Conservation (phyloP, 148 eudicot genomes). For the Camellia sinensis region DNA sequence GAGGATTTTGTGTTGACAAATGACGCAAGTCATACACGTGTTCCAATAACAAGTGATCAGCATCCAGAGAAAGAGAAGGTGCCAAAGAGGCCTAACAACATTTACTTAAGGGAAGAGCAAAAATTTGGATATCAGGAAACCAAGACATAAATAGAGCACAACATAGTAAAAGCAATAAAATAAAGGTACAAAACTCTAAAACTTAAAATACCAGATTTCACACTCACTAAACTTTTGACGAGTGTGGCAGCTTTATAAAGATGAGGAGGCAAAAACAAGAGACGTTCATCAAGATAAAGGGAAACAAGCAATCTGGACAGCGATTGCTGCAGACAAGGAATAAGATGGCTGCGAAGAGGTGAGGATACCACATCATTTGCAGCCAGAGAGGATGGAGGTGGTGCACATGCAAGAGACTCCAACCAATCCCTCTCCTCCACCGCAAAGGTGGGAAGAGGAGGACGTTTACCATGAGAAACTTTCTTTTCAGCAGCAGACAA, state of each 20-base stretch:
- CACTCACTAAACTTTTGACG: slow-evolving; percentile 24
- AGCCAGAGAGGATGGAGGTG: slow-evolving; percentile 95
- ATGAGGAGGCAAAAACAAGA: slow-evolving; percentile 64
- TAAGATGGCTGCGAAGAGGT: slow-evolving; percentile 66
- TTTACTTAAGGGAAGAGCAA: too few relatives aligned
- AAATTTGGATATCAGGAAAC: too few relatives aligned
- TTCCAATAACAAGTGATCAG: too few relatives aligned
- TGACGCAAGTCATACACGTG: too few relatives aligned
- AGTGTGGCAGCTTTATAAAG: slow-evolving; percentile 53
- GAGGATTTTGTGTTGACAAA: too few relatives aligned
- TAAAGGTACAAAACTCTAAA: too few relatives aligned
- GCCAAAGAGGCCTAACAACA: too few relatives aligned
- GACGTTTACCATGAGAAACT: slow-evolving; percentile 38
- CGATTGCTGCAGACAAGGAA: slow-evolving; percentile 66
- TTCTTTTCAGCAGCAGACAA: slow-evolving; percentile 57
- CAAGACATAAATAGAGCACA: too few relatives aligned
- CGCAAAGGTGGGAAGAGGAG: slow-evolving; percentile 63
- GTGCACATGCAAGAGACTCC: slow-evolving; percentile 77
- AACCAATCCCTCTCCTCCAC: slow-evolving; percentile 97
- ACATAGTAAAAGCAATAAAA: too few relatives aligned
- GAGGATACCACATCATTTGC: slow-evolving; percentile 74
- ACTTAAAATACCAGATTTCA: too few relatives aligned
- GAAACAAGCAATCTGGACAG: slow-evolving; percentile 58
- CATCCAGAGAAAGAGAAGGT: too few relatives aligned
- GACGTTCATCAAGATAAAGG: slow-evolving; percentile 66